A percentile compares a stretch with the other conserved stretches of the same genome.
phyloP scores from a whole-genome alignment of 176 grass and related monocot genomes.

The Zoysia pacifica region DNA sequence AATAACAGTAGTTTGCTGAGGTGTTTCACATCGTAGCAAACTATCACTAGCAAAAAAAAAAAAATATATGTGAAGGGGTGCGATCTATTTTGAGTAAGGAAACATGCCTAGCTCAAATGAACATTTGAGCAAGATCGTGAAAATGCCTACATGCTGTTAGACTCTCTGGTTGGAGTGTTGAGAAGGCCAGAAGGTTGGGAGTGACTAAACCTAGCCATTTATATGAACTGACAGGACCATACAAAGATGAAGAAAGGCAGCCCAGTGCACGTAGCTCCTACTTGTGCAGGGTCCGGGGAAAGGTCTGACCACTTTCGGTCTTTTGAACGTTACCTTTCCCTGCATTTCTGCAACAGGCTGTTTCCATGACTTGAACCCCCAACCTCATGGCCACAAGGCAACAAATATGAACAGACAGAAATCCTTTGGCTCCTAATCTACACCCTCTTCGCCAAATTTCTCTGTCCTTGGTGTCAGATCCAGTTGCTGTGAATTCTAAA shows the following conservation, averaged over 20 bases:
- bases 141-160: background rate
- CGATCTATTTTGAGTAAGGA: background rate
- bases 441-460: background rate
- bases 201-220: background rate
- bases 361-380: no score
- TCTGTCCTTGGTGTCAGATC: background rate
- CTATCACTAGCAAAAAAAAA: background rate
- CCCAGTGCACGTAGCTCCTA: no score
- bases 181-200: no score
- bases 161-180: background rate
- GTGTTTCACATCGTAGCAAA: conserved; percentile 3
- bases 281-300: no score
- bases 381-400: no score
- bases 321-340: no score
- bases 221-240: background rate
- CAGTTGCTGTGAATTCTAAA: background rate
- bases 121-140: background rate
- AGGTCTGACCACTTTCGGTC: no score
- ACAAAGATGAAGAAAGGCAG: no score
- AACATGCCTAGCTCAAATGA: conserved; percentile 11
- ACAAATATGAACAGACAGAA: background rate
- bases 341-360: no score
- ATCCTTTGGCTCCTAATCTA: background rate
- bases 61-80: background rate
- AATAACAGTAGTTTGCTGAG: conserved; percentile 3